Base-by-base conservation (phyloP, 768 basidiomycete genomes). In the Rhizopogon vesiculosus region DNA sequence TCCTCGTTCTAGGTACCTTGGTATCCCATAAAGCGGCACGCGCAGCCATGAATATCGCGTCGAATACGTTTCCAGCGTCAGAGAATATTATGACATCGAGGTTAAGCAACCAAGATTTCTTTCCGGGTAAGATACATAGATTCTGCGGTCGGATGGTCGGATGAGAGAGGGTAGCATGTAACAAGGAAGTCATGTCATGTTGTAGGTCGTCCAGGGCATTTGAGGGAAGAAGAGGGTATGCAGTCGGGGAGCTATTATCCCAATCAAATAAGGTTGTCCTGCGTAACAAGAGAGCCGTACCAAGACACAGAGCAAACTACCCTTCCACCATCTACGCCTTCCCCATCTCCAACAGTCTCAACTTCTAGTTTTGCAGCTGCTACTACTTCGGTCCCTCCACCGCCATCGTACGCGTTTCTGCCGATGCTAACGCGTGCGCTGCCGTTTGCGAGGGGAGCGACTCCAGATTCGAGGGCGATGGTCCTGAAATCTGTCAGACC, bases 301-400 rank as follows among this genome's bases (percentile, higher is more conserved):
- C 91, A 93, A 58, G 83, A 81, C 22, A 93, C 91, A 8, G 77
- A 77, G 66, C 88, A 89, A 0, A 77, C 73, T 13, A 94, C 67
- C 48, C 82, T 72, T 13, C 87, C 89, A 0, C 82, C 83, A 22
- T 83, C 81, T 9, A 77, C 74, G 0, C 78, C 75, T 10, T 73
- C 78, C 1, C 71, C 74, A 1, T 58, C 60, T 8, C 66, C 69
- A 8, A 85, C 67, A 45, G 75, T 75, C 63, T 88, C 87, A 0
- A 94, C 89, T 62, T 94, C 92, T 0, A 93, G 77, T 62, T 91
- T 90, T 2, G 82, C 77, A 0, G 89, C 91, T 1, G 87, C 91
- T 25, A 93, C 70, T 3, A 93, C 76, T 61, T 93, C 90, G 0
- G 93, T 93, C 0, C 87, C 84, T 0, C 91, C 91, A 0, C 83